Base-by-base conservation (phyloP, 2,329 filamentous ascomycete genomes). In the Lecanosticta acicola region DNA sequence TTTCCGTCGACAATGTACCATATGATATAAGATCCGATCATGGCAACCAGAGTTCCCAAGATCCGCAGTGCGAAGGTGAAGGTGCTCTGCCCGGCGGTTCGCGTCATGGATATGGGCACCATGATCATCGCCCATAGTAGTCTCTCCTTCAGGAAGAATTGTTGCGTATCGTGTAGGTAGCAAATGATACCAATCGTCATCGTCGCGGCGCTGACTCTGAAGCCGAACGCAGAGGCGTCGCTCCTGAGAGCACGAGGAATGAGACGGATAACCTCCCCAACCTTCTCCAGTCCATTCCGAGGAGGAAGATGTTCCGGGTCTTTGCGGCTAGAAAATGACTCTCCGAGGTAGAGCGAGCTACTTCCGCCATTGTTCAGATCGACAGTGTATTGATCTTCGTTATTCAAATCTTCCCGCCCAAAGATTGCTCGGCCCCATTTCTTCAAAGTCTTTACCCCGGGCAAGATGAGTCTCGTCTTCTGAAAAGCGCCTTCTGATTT, bases 91-190 rank as follows among this genome's bases (percentile, higher is more conserved):
- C 85, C 85, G 0, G 83, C 79, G 0, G 79, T 80, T 13, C 78
- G 74, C 1, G 77, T 79, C 83, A 87, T 87, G 45, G 77, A 78
- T 17, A 88, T 80, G 3, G 83, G 79, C 1, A 66, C 66, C 68
- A 89, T 87, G 53, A 90, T 85, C 75, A 87, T 78, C 2, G 83
- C 83, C 85, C 85, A 90, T 1, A 89, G 76, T 1, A 88, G 67
- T 13, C 85, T 73, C 57, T 90, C 81, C 46, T 79, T 66, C 10
- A 79, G 71, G 60, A 87, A 90, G 60, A 87, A 89, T 0, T 52
- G 53, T 51, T 87, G 79, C 0, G 83, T 81, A 20, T 74, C 62
- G 43, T 76, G 70, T 13, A 89, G 67, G 59, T 79, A 87, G 0
- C 76, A 81, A 3, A 87, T 63, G 42, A 90, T 79, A 0, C 77